These are phyloP conservation scores for Glomus cerebriforme DNA, from an alignment of 192 early-diverging fungal species.

Conservation along the genomic window DNA sequence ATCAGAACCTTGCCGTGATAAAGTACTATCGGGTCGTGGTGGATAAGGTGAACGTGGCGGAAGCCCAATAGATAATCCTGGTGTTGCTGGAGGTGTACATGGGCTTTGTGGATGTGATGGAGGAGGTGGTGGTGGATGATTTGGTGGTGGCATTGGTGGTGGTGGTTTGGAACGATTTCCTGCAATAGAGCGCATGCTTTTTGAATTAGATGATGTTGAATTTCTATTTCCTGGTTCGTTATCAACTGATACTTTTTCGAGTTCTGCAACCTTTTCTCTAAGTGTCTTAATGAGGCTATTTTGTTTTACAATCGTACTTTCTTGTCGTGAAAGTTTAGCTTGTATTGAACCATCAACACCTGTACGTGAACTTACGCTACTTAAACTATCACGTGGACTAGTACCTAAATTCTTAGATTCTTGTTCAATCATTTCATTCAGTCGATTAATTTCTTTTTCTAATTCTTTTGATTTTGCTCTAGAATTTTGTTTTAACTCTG, in stretches of 20 bases:
- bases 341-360: neutral
- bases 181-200: constrained; percentile 28
- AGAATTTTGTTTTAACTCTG: neutral
- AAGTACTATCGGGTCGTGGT: constrained; percentile 32
- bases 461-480: constrained; percentile 9
- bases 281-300: constrained; percentile 41
- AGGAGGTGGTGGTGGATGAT: constrained; percentile 36
- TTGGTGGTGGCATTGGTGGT: constrained; percentile 39
- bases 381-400: neutral
- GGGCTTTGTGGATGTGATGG: constrained; percentile 37
- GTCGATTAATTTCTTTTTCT: constrained; percentile 27
- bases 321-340: constrained; percentile 28
- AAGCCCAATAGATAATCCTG: neutral
- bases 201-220: constrained; percentile 13
- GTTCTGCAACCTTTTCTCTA: constrained; percentile 40
- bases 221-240: neutral
- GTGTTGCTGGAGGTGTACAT: constrained; percentile 30
- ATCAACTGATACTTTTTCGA: constrained; percentile 28
- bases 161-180: constrained; percentile 24
- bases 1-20: constrained; percentile 22
- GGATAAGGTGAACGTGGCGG: constrained; percentile 5
- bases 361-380: neutral
- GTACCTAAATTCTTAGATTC: neutral
- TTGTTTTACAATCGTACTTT: constrained; percentile 40
- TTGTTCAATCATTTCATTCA: constrained; percentile 13